Evolutionary conservation across 176 grass and related monocot genomes (phyloP).

Genomic region (Stipa capillata): DNA sequence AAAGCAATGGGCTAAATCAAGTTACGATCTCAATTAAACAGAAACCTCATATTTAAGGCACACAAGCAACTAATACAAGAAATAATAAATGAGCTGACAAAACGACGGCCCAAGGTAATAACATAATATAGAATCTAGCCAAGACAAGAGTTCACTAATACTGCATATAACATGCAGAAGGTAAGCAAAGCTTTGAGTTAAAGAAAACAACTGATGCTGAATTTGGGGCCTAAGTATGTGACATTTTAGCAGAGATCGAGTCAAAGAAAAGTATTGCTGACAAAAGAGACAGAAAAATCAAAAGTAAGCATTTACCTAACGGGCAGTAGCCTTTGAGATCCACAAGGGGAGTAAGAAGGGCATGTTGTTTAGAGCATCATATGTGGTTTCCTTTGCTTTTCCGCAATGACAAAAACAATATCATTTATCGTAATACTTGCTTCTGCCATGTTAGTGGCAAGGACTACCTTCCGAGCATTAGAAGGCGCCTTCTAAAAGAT

Average conservation of each 20-base stretch:
- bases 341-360: constrained; percentile 87
- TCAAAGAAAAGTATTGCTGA: background rate
- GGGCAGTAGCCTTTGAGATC: constrained; percentile 89
- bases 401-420: constrained; percentile 81
- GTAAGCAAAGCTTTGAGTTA: no score
- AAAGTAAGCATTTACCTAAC: constrained; percentile 47
- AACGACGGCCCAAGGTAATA: background rate
- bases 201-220: background rate
- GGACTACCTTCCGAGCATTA: no score
- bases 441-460: no score
- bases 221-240: background rate
- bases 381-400: constrained; percentile 93
- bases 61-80: background rate
- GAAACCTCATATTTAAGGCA: background rate
- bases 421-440: no score
- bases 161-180: no score
- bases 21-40: background rate
- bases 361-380: no score
- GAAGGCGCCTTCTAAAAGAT: constrained; percentile 74
- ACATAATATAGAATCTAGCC: background rate
- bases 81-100: background rate
- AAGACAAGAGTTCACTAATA: background rate
- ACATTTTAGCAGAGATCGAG: no score
- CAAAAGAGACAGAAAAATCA: background rate
- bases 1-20: background rate